Evolutionary conservation across 306 rosid species (phyloP).

Genomic region (Senna siamea): DNA sequence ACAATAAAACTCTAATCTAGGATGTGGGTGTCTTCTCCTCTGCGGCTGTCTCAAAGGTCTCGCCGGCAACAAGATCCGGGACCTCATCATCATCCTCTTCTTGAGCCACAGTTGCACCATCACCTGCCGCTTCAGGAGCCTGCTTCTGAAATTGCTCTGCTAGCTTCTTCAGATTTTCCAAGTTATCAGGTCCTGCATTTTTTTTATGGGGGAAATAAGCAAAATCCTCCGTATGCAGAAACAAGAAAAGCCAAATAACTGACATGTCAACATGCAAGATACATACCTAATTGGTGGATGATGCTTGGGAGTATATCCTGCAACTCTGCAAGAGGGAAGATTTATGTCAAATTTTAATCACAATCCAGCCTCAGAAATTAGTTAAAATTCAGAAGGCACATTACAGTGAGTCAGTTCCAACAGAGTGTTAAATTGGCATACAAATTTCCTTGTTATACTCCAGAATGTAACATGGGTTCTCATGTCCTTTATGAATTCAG

Average conservation of each 20-base stretch:
- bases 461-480: background rate
- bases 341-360: background rate
- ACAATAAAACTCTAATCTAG: conserved; percentile 57
- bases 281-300: conserved; percentile 85
- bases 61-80: conserved; percentile 85
- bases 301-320: conserved; percentile 96
- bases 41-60: conserved; percentile 88
- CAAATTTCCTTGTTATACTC: background rate
- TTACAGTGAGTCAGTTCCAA: background rate
- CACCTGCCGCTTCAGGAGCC: conserved; percentile 70
- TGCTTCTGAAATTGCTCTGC: conserved; percentile 93
- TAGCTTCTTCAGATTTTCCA: conserved; percentile 88
- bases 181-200: conserved; percentile 83
- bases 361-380: background rate
- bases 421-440: background rate
- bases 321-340: conserved; percentile 67
- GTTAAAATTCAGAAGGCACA: too few species aligned
- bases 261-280: background rate
- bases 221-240: background rate
- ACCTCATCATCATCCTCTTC: conserved; percentile 87
- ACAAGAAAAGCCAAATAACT: background rate
- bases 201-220: background rate
- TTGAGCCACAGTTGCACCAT: conserved; percentile 44
- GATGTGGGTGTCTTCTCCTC: conserved; percentile 64
- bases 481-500: background rate